A percentile compares a stretch with the other conserved stretches of the same genome.
Evolutionary conservation across 352 stramenopile species (phyloP).

Genomic region (Pilasporangium apinafurcum): DNA sequence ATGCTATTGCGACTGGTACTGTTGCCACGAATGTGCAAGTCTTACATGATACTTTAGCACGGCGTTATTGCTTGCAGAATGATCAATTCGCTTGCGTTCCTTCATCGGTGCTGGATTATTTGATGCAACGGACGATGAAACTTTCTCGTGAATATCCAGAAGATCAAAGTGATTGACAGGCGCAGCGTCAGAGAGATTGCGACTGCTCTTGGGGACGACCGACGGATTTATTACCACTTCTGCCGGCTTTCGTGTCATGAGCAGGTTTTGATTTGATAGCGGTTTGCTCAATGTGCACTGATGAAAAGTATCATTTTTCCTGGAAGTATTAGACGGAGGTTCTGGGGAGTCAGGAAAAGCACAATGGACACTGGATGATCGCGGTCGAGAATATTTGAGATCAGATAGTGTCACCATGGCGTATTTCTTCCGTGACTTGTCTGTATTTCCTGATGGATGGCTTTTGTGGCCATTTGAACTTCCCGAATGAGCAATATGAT

Average conservation of each 20-base stretch:
- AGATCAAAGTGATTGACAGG: slow-evolving; percentile 12
- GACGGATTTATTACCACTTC: no score
- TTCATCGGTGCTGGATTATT: background rate
- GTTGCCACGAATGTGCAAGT: slow-evolving; percentile 54
- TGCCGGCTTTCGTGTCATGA: background rate
- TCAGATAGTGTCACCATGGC: slow-evolving; percentile 43
- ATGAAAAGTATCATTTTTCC: background rate
- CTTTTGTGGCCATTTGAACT: background rate
- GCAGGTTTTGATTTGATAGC: background rate
- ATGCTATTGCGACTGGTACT: slow-evolving; percentile 4
- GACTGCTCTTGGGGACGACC: no score
- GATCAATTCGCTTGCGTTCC: slow-evolving; percentile 5
- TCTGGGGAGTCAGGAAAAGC: slow-evolving; percentile 11
- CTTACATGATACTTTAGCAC: slow-evolving; percentile 59
- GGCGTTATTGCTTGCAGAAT: slow-evolving; percentile 6
- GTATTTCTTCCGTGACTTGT: slow-evolving; percentile 19
- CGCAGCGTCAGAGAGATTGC: background rate
- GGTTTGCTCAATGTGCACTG: no score
- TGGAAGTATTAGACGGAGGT: no score
- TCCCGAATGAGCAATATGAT: slow-evolving; percentile 6
- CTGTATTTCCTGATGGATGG: background rate
- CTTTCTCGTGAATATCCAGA: slow-evolving; percentile 10
- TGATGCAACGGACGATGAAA: background rate
- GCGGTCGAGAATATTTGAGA: slow-evolving; percentile 25
- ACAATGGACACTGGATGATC: slow-evolving; percentile 31